Conservation (phyloP, 129 eudicot genomes). For the Tagetes patula region DNA sequence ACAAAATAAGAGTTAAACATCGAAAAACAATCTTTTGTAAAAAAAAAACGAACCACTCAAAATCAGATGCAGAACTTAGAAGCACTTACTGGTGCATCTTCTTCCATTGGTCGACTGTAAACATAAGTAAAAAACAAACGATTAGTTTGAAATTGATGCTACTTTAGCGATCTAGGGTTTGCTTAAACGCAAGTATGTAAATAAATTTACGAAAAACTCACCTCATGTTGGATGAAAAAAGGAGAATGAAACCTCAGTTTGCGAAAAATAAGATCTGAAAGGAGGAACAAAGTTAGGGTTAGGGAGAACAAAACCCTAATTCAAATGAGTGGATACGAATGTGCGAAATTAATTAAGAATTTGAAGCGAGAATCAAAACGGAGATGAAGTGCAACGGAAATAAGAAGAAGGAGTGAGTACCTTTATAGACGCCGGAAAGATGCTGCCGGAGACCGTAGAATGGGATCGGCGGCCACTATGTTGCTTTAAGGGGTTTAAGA, state of each 20-base stretch:
- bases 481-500: neutral
- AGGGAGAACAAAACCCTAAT: slow-evolving; percentile 8
- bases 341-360: slow-evolving; percentile 1
- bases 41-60: neutral
- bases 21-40: neutral
- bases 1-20: neutral
- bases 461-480: neutral
- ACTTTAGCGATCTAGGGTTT: slow-evolving; percentile 27
- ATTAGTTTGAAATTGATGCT: neutral
- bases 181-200: slow-evolving; percentile 1
- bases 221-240: slow-evolving; percentile 29
- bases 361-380: neutral
- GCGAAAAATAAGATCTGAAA: slow-evolving; percentile 20
- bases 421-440: slow-evolving; percentile 22
- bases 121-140: neutral
- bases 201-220: slow-evolving; percentile 1
- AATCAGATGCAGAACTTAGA: neutral
- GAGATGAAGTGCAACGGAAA: neutral
- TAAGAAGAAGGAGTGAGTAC: slow-evolving; percentile 8
- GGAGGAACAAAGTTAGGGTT: slow-evolving; percentile 29
- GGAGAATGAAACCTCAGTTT: neutral
- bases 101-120: slow-evolving; percentile 91
- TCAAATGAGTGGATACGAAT: neutral
- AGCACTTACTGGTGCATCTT: slow-evolving; percentile 78
- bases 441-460: slow-evolving; percentile 12